A percentile compares a stretch with the other conserved stretches of the same genome.
These are phyloP conservation scores for Aspergillus biplanus DNA, from an alignment of 495 filamentous ascomycete genomes.

Conservation along the genomic window DNA sequence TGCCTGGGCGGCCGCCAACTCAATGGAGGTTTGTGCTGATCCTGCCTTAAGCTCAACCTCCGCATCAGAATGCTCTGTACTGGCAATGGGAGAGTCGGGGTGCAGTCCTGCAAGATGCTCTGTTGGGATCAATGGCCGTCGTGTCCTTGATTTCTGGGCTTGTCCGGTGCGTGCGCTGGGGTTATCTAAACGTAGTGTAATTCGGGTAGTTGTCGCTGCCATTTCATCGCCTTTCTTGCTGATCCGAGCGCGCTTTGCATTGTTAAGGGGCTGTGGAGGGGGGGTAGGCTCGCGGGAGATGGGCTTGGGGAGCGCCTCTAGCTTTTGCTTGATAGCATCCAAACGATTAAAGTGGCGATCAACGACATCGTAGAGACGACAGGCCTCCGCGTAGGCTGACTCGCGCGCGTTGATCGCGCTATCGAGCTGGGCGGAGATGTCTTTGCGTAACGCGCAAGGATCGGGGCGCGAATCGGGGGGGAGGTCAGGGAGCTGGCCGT, in stretches of 20 bases:
- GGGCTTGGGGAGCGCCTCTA: slow-evolving; percentile 74
- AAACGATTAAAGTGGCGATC: slow-evolving; percentile 78
- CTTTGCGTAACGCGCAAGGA: slow-evolving; percentile 64
- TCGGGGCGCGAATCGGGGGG: slow-evolving; percentile 57
- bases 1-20: slow-evolving; percentile 11
- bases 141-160: slow-evolving; percentile 41
- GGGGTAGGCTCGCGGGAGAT: slow-evolving; percentile 71
- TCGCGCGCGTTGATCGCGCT: slow-evolving; percentile 76
- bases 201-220: slow-evolving; percentile 53
- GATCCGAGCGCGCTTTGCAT: slow-evolving; percentile 55
- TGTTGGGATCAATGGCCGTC: slow-evolving; percentile 41
- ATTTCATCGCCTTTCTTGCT: slow-evolving; percentile 45
- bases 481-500: slow-evolving; percentile 69
- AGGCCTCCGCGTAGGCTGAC: slow-evolving; percentile 80
- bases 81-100: slow-evolving; percentile 49
- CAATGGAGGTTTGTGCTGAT: slow-evolving; percentile 16
- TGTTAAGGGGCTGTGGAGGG: slow-evolving; percentile 50
- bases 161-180: slow-evolving; percentile 34
- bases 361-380: slow-evolving; percentile 76
- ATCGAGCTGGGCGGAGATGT: slow-evolving; percentile 75
- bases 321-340: slow-evolving; percentile 77
- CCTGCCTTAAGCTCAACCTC: slow-evolving; percentile 33
- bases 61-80: slow-evolving; percentile 51
- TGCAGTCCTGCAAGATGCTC: slow-evolving; percentile 42
- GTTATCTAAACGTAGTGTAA: slow-evolving; percentile 66